Evolutionary conservation across 2,329 filamentous ascomycete species (phyloP), one percentile per base, ranked within the genome.

Genomic region (Coniella lustricola): DNA sequence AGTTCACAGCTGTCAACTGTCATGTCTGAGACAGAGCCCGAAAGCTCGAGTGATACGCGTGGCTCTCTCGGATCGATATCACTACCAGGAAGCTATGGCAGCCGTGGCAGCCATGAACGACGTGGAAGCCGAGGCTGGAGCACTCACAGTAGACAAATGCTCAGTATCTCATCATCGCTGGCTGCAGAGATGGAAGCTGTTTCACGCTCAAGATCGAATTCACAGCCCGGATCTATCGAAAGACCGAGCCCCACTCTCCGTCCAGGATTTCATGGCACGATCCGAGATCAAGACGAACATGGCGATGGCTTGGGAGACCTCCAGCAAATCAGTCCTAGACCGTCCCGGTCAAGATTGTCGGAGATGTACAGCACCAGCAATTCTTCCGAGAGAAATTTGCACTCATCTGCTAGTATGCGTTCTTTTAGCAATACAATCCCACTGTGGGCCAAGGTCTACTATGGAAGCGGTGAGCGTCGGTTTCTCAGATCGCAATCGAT

Each of bases 381-480:
- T 52, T 56, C 54, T 38, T 76, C 75, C 0, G 75, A 79, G 47
- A 69, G 73, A 14, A 75, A 73, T 52, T 60, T 79, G 17, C 71
- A 74, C 51, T 80, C 77, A 2, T 73, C 71, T 9, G 62, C 62
- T 3, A 79, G 62, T 54, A 56, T 57, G 18, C 57, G 74, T 55
- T 75, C 74, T 14, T 59, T 77, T 38, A 63, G 67, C 13, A 58
- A 65, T 18, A 62, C 68, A 2, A 66, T 81, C 36, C 77, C 78
- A 12, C 59, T 70, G 8, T 82, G 78, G 78, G 78, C 77, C 35
- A 81, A 74, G 56, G 67, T 87, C 14, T 90, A 89, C 64, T 90
- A 90, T 62, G 79, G 81, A 32, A 81, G 79, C 46, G 81, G 82
- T 44, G 82, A 78, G 62, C 74, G 71, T 52, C 74, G 67, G 40